phyloP scores from a whole-genome alignment of 768 basidiomycete genomes.

The Pleurotus pulmonarius region DNA sequence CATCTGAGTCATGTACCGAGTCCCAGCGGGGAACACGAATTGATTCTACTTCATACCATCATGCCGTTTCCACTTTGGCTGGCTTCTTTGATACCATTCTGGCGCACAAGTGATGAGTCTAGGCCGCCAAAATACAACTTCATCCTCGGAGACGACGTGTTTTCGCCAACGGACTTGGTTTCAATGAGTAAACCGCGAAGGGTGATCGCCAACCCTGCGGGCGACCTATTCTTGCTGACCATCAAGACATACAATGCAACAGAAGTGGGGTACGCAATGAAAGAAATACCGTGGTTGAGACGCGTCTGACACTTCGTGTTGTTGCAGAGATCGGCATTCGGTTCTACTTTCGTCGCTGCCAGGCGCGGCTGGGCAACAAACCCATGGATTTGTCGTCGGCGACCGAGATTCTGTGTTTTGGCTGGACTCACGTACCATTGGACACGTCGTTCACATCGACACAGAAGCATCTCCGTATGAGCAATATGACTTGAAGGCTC shows the following conservation, averaged over 20 bases:
- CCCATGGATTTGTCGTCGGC: background rate
- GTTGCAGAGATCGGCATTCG: background rate
- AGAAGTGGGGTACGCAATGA: background rate
- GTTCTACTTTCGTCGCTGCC: background rate
- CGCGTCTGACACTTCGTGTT: background rate
- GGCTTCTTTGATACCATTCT: background rate
- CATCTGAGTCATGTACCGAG: no score
- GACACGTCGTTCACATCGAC: background rate
- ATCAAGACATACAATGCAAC: background rate
- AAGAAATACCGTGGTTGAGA: background rate
- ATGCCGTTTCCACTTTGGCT: conserved; percentile 1
- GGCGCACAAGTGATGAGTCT: background rate
- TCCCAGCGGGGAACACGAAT: no score
- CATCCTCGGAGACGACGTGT: background rate
- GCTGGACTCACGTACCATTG: background rate
- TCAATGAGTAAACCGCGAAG: background rate
- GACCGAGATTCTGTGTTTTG: background rate
- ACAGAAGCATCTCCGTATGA: background rate
- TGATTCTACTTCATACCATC: background rate
- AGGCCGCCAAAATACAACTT: background rate
- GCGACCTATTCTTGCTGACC: background rate
- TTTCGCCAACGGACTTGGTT: background rate
- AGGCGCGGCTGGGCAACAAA: background rate
- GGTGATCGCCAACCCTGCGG: background rate
- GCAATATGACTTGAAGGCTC: background rate